Conservation (phyloP, 768 basidiomycete species). For the Termitomyces sp. region DNA sequence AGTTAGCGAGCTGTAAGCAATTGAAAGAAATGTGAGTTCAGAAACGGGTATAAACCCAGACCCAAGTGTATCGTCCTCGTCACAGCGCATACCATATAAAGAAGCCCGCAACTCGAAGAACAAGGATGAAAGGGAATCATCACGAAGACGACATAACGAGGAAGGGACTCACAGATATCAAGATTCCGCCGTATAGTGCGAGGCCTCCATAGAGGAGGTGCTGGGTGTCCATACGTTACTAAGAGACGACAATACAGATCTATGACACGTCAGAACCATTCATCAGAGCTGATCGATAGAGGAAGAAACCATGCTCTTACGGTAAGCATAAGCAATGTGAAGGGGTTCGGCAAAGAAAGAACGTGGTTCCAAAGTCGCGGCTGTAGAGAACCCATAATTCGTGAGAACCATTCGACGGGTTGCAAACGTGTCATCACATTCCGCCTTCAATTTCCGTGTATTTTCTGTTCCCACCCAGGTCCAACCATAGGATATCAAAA, state of each 20-base stretch:
- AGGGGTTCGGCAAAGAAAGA: conserved; percentile 5
- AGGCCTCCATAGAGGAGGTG: conserved; percentile 32
- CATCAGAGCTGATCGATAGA: background rate
- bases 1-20: conserved; percentile 15
- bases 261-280: conserved; percentile 2
- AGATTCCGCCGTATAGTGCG: conserved; percentile 23
- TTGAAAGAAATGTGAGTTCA: conserved; percentile 21
- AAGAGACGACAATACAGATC: conserved; percentile 7
- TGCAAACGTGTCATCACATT: conserved; percentile 6
- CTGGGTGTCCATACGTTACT: conserved; percentile 22
- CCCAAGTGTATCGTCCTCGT: conserved; percentile 60
- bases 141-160: conserved; percentile 21
- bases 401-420: conserved; percentile 11
- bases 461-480: background rate
- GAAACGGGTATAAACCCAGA: conserved; percentile 38
- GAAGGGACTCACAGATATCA: conserved; percentile 33
- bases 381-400: conserved; percentile 3
- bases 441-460: background rate
- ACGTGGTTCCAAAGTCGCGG: conserved; percentile 2
- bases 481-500: conserved; percentile 4
- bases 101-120: conserved; percentile 79
- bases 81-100: conserved; percentile 43
- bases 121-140: conserved; percentile 85
- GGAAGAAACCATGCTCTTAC: conserved; percentile 4
- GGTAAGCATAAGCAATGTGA: conserved; percentile 13